Evolutionary conservation across 1,284 basidiomycete genomes (phyloP).

Genomic region (Phylloporus sp.): DNA sequence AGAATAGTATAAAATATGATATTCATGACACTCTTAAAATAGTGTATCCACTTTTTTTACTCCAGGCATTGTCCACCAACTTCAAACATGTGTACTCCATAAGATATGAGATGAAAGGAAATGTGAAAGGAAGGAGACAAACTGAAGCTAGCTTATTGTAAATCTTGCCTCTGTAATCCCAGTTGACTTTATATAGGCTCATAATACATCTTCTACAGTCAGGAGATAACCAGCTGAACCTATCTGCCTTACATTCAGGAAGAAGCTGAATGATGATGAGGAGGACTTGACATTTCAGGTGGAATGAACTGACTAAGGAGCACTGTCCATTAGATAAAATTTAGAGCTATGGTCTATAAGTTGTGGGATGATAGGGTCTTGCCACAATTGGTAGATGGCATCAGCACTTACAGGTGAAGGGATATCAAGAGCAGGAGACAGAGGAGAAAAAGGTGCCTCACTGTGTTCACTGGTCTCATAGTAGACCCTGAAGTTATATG

Average conservation of each 20-base stretch:
- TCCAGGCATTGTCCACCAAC: conserved; percentile 94
- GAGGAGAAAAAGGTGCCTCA: no score
- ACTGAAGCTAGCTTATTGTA: conserved; percentile 73
- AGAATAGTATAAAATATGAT: conserved; percentile 96
- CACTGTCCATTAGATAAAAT: no score
- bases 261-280: conserved; percentile 74
- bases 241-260: conserved; percentile 85
- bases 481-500: no score
- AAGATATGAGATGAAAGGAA: conserved; percentile 32
- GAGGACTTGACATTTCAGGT: conserved; percentile 6
- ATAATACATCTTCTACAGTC: conserved; percentile 88
- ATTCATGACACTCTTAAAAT: conserved; percentile 90
- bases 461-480: no score
- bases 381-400: no score
- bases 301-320: no score
- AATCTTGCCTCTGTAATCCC: conserved; percentile 94
- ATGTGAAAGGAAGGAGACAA: conserved; percentile 65
- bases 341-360: no score
- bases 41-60: conserved; percentile 90
- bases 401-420: no score
- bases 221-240: conserved; percentile 84
- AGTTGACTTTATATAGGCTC: conserved; percentile 90
- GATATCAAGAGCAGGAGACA: no score
- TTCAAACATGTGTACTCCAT: conserved; percentile 93
- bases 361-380: no score